Percentiles rank a stretch among this genome's conserved stretches.
These are phyloP conservation scores for Colletotrichum musicola DNA, from an alignment of 2,329 filamentous ascomycete species.

Conservation along the genomic window DNA sequence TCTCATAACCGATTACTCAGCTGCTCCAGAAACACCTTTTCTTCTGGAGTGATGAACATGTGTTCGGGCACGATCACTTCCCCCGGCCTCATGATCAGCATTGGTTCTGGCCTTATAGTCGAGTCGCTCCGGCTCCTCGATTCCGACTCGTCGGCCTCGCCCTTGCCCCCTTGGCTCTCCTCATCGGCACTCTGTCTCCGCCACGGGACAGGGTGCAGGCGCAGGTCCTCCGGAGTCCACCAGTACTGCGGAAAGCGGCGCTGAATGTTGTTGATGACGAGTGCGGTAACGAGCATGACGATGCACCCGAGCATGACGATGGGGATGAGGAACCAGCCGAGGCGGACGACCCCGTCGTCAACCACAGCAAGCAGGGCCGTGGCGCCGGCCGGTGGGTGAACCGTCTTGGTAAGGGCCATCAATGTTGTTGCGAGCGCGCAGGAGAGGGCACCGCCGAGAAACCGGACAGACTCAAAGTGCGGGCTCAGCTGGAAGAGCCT, in stretches of 20 bases:
- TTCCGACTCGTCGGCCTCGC: slow-evolving; percentile 2
- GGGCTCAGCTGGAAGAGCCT: slow-evolving; percentile 72
- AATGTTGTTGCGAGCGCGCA: slow-evolving; percentile 72
- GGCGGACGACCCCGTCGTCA: slow-evolving; percentile 61
- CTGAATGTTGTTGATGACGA: slow-evolving; percentile 78
- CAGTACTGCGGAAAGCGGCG: slow-evolving; percentile 77
- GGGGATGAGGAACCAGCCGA: slow-evolving; percentile 79
- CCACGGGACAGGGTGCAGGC: slow-evolving; percentile 22
- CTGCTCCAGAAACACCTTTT: slow-evolving; percentile 51
- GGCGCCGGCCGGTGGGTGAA: slow-evolving; percentile 81
- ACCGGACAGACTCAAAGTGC: slow-evolving; percentile 65
- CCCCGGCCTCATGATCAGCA: slow-evolving; percentile 53
- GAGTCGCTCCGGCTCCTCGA: slow-evolving; percentile 20
- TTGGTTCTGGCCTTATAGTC: slow-evolving; percentile 35
- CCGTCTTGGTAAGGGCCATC: slow-evolving; percentile 79
- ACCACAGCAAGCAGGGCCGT: slow-evolving; percentile 78
- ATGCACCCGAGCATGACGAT: slow-evolving; percentile 70
- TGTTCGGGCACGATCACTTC: slow-evolving; percentile 50
- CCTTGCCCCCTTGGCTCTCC: slow-evolving; percentile 8
- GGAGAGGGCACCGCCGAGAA: slow-evolving; percentile 74
- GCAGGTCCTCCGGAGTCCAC: slow-evolving; percentile 66
- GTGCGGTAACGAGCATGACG: slow-evolving; percentile 72
- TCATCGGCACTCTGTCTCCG: slow-evolving; percentile 1
- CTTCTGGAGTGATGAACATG: slow-evolving; percentile 53
- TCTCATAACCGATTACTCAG: slow-evolving; percentile 49